Base-by-base conservation (phyloP, 2,329 filamentous ascomycete genomes). In the Neofusicoccum laricinum region DNA sequence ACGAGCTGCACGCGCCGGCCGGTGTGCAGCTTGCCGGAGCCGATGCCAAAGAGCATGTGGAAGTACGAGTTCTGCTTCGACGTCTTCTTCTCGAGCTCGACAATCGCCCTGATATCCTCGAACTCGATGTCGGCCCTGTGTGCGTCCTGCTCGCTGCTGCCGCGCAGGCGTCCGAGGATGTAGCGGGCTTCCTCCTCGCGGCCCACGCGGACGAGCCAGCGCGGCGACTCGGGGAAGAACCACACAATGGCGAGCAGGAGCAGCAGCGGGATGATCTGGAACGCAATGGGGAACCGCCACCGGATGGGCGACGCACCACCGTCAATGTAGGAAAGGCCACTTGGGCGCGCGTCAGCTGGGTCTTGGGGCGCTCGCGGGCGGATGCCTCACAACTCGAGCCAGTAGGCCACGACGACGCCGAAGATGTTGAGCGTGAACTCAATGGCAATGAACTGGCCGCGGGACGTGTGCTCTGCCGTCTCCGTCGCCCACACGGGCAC, bases 371-470 rank as follows among this genome's bases (percentile, higher is more conserved):
- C 15, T 53, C 14, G 19, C 15, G 7, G 2, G 12, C 17, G 17
- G 8, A 36, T 1, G 25, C 19, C 61, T 61, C 21, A 66, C 64
- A 74, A 80, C 59, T 79, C 77, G 10, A 81, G 69, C 78, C 78
- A 80, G 66, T 90, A 90, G 2, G 84, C 77, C 40, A 88, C 79
- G 19, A 88, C 85, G 0, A 90, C 87, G 69, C 88, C 88, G 53
- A 90, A 86, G 66, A 91, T 90, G 71, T 91, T 92, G 8, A 91
- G 75, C 0, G 88, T 91, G 67, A 92, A 91, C 69, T 91, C 89
- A 62, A 90, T 87, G 10, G 88, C 86, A 64, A 91, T 86, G 67
- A 90, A 90, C 53, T 87, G 83, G 5, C 90, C 90, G 45, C 90
- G 84, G 2, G 85, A 87, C 0, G 84, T 90, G 70, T 90, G 86